Conservation (phyloP, 2,329 filamentous ascomycete species). For the Hirsutella thompsonii region DNA sequence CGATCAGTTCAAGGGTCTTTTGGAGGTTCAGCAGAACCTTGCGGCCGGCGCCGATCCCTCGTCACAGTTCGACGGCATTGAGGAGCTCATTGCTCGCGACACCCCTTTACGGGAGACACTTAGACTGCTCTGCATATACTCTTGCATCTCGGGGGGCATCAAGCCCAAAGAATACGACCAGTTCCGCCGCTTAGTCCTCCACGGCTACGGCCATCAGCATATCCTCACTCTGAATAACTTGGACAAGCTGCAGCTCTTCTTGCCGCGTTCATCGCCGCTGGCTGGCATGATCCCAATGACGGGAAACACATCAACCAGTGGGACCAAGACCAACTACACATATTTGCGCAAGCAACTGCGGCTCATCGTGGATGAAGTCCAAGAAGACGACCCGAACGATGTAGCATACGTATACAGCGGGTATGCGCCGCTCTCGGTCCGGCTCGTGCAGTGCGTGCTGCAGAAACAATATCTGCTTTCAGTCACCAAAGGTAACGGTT, state of each 20-base stretch:
- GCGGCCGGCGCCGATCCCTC: conserved; percentile 81
- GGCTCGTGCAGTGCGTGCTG: conserved; percentile 82
- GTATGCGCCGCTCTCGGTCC: conserved; percentile 84
- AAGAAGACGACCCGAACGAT: conserved; percentile 87
- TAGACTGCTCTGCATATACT: conserved; percentile 80
- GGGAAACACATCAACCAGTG: conserved; percentile 37
- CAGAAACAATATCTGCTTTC: conserved; percentile 77
- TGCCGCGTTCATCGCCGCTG: conserved; percentile 62
- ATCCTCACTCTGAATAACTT: conserved; percentile 77
- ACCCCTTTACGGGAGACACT: conserved; percentile 71
- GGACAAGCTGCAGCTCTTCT: conserved; percentile 79
- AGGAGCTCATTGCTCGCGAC: conserved; percentile 86
- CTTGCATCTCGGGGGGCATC: conserved; percentile 77
- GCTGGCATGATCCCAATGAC: conserved; percentile 72
- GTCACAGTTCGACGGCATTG: conserved; percentile 79
- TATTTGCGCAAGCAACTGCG: conserved; percentile 75
- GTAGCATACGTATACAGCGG: conserved; percentile 97
- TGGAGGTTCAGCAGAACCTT: conserved; percentile 93
- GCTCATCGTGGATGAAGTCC: conserved; percentile 90
- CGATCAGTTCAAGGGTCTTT: conserved; percentile 73
- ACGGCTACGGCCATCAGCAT: conserved; percentile 93
- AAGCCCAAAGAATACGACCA: conserved; percentile 79
- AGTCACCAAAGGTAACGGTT: conserved; percentile 50
- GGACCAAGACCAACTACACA: conserved; percentile 78
- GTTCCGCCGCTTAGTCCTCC: conserved; percentile 76